Conservation (phyloP, 2,329 filamentous ascomycete genomes). For the Cladosporium austrohemisphaericum region DNA sequence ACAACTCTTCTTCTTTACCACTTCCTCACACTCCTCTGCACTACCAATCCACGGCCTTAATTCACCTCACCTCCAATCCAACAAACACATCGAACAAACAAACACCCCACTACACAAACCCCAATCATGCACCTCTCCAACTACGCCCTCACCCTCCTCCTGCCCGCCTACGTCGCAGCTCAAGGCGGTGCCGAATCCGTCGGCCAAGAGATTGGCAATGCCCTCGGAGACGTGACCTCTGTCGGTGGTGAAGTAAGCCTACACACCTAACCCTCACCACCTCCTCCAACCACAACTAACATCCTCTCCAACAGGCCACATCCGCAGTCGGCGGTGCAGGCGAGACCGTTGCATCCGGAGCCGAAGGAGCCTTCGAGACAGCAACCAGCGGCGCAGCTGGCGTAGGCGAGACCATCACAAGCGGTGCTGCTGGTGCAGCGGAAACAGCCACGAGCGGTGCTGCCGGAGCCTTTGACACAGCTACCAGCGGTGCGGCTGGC, state of each 20-base stretch:
- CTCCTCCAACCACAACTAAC: background rate
- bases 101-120: background rate
- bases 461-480: slow-evolving; percentile 1
- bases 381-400: slow-evolving; percentile 1
- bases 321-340: slow-evolving; percentile 7
- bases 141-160: slow-evolving; percentile 19
- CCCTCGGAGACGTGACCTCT: slow-evolving; percentile 18
- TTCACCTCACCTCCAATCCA: too few species aligned
- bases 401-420: background rate
- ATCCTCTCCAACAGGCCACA: slow-evolving; percentile 1
- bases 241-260: slow-evolving; percentile 6
- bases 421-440: background rate
- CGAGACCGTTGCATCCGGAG: slow-evolving; percentile 6
- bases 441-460: slow-evolving; percentile 22
- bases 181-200: slow-evolving; percentile 14
- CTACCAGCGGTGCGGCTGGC: slow-evolving; percentile 18
- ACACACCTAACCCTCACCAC: background rate
- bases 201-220: background rate
- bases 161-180: slow-evolving; percentile 21
- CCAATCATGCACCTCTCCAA: slow-evolving; percentile 23
- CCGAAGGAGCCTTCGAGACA: background rate
- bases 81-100: slow-evolving; percentile 2
- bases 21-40: too few species aligned
- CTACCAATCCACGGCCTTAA: too few species aligned
- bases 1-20: too few species aligned